phyloP scores from a whole-genome alignment of 305 asterid species.

The Solanum hybrid region DNA sequence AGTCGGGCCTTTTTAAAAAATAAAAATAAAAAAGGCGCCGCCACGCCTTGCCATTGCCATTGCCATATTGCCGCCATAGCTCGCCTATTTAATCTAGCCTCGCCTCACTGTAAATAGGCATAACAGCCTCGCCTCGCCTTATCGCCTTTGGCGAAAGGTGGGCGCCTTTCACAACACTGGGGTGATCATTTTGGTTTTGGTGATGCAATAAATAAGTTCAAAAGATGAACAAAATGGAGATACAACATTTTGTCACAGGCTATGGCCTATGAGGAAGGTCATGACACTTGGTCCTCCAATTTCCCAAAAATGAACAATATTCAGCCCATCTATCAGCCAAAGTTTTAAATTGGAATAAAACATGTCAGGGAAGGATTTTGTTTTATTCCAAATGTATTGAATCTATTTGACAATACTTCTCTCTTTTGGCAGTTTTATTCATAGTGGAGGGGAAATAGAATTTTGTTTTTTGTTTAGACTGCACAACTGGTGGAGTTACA shows the following conservation, averaged over 20 bases:
- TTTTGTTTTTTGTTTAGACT: background rate
- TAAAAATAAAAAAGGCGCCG: no score
- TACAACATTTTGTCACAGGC: background rate
- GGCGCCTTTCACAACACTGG: no score
- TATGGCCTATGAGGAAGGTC: background rate
- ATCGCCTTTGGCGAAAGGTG: no score
- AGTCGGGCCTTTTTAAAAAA: no score
- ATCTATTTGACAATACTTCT: background rate
- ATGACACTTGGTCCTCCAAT: background rate
- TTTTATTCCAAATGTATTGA: background rate
- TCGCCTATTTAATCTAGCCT: no score
- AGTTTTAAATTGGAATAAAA: background rate
- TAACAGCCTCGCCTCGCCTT: no score
- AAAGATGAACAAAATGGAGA: background rate
- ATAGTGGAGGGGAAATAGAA: background rate
- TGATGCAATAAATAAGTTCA: background rate
- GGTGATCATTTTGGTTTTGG: background rate
- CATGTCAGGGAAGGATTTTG: background rate
- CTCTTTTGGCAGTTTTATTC: background rate
- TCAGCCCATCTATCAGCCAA: background rate
- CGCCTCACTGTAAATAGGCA: no score
- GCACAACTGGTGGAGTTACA: background rate
- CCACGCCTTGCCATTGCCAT: no score
- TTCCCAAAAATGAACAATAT: background rate
- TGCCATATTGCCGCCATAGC: no score